Evolutionary conservation across 495 filamentous ascomycete genomes (phyloP), one percentile per base, ranked within the genome.

Genomic region (Venustampulla echinocandica): DNA sequence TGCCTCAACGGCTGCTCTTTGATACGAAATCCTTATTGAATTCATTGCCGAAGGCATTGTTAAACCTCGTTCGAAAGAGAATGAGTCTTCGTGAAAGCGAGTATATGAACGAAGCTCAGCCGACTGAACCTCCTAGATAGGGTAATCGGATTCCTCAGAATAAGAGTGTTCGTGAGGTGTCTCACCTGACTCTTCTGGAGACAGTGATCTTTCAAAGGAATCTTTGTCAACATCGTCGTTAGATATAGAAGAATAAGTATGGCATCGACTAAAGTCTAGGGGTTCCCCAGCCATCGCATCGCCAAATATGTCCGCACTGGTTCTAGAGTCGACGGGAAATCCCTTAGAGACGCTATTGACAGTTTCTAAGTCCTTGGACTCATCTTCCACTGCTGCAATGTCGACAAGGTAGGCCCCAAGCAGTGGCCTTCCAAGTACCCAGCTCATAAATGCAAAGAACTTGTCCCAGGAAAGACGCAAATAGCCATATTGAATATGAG

Each of bases 401-500:
- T 44, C 24, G 18, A 14, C 4, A 5, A 4, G 11, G 18, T 10
- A 35, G 4, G 5, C 33, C 33, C 13, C 6, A 15, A 5, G 5
- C 4, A 14, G 4, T 15, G 4, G 5, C 33, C 18, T 35, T 10
- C 18, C 33, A 44, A 17, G 21, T 10, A 21, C 18, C 1, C 15
- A 7, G 10, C 3, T 13, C 10, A 23, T 33, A 11, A 17, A 21
- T 2, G 1, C 2, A 34, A 20, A 49, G 18, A 58, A 37, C 13
- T 38, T 22, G 1, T 22, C 15, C 56, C 56, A 56, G 19, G 38
- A 25, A 2, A 50, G 36, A 17, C 45, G 28, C 0, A n/a, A 21
- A 2, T 19, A 3, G 19, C 55, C 55, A 35, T 38, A 52, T 13
- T 58, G 52, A 2, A 58, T 39, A 47, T 41, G 49, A 2, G 55